Evolutionary conservation across 148 eudicot genomes (phyloP), one percentile per base, ranked within the genome.

Genomic region (Polygonum aviculare): DNA sequence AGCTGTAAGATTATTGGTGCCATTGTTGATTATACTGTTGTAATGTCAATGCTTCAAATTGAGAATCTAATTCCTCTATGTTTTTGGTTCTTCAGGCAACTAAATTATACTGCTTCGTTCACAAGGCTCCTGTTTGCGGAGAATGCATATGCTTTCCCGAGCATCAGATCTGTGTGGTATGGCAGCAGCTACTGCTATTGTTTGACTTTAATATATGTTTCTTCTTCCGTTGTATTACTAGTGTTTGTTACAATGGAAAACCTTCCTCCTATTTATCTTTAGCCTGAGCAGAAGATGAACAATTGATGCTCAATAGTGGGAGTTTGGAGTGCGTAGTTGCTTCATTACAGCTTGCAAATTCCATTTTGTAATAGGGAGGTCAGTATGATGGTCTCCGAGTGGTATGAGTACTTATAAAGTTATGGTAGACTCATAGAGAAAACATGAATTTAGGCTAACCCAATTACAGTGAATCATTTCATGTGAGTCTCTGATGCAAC

Each of bases 151-250:
- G 99, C 88, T 90, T 90, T 81, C 90, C 96, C 1, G 97, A 95
- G 82, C 99, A 95, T 79, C 94, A 87, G 81, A 96, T 87, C n/a
- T 93, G 99, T 59, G 99, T 96, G 99, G 99, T 95, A 92, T 38
- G 57, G n/a, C 16, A 48, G 59, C 3, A 26, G 39, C 69, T 62
- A 62, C 11, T 33, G 31, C 48, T 75, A 10, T 45, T 44, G 9
- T 41, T 67, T 18, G 6, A 36, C 52, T 19, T 26, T 19, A 0
- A 8, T 19, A 44, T 44, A 31, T 45, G 38, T 14, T 51, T 51
- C 57, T 51, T 44, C 47, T 44, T 44, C 47, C 47, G 38, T 18
- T 36, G 78, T 55, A n/a, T n/a, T n/a, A 19, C 5, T 14, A 15
- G 54, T 19, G 22, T 18, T 72, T 72, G 35, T 41, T 72, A 35